phyloP scores from a whole-genome alignment of 805 yeast species.

The Debaryomyces castellii region DNA sequence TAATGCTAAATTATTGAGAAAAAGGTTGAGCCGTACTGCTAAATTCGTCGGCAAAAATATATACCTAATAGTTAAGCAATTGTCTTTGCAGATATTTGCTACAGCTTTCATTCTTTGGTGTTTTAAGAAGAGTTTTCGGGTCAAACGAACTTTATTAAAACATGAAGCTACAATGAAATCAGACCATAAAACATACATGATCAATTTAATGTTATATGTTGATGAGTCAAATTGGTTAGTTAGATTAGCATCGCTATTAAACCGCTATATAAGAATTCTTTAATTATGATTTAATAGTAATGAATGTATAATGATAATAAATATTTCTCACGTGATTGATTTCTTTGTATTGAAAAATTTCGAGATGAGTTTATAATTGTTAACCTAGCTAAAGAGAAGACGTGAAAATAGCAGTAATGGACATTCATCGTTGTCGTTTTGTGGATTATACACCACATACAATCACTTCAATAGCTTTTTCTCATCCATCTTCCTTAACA shows the following conservation, averaged over 20 bases:
- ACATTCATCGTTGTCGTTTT: conserved; percentile 88
- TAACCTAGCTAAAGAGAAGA: not conserved
- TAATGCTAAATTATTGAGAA: conserved; percentile 17
- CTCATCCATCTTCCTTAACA: conserved; percentile 52
- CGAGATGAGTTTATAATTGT: conserved; percentile 14
- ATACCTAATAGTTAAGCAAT: conserved; percentile 29
- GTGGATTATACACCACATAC: conserved; percentile 85
- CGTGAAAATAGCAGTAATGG: conserved; percentile 39
- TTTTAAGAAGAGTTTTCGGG: conserved; percentile 38
- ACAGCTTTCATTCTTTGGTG: conserved; percentile 42
- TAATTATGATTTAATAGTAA: not conserved
- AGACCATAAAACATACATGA: conserved; percentile 36
- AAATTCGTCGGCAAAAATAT: conserved; percentile 27
- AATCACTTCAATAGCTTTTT: conserved; percentile 78
- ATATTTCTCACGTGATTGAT: conserved; percentile 2
- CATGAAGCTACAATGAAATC: conserved; percentile 21
- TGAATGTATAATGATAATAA: not conserved
- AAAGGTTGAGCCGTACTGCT: conserved; percentile 20
- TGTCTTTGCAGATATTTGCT: conserved; percentile 35
- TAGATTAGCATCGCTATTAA: conserved; percentile 33
- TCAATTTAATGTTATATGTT: conserved; percentile 42
- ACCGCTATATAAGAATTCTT: conserved; percentile 44
- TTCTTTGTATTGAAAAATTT: conserved; percentile 13
- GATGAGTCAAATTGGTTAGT: conserved; percentile 46
- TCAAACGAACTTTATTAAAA: conserved; percentile 37